Evolutionary conservation across 2,329 filamentous ascomycete genomes (phyloP).

Genomic region (Fusarium anguioides): DNA sequence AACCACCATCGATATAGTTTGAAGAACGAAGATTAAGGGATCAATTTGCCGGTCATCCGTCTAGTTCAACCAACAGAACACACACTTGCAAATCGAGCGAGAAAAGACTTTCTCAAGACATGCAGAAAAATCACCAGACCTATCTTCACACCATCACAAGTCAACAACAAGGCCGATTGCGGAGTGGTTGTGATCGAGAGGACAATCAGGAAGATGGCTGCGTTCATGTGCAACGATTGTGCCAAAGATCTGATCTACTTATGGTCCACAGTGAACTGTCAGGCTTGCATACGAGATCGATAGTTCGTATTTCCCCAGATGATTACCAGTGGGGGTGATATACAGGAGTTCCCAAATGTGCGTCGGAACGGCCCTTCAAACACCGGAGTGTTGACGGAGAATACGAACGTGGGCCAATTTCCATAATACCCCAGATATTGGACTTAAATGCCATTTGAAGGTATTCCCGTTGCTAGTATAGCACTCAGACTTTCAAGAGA

Average conservation of each 20-base stretch:
- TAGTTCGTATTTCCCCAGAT: constrained; percentile 27
- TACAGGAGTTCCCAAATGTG: constrained; percentile 25
- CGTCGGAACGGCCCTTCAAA: constrained; percentile 32
- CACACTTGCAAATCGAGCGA: not conserved
- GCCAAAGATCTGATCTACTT: not conserved
- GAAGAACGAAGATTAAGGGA: not conserved
- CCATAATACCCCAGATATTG: constrained; percentile 13
- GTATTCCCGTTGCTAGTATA: not conserved
- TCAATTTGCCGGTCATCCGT: not conserved
- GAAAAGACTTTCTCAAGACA: not conserved
- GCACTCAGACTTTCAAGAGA: not conserved
- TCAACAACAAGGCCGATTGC: not conserved
- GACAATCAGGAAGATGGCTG: not conserved
- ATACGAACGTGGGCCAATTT: not conserved
- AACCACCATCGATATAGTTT: not conserved
- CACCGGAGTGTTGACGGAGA: constrained; percentile 5
- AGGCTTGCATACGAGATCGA: not conserved
- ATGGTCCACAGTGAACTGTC: not conserved
- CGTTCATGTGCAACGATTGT: not conserved
- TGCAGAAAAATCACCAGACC: not conserved
- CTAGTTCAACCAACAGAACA: not conserved
- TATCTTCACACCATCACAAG: not conserved
- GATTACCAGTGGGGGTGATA: constrained; percentile 24
- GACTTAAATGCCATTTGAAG: not conserved
- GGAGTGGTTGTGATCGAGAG: not conserved